These are phyloP conservation scores for Nephelium lappaceum DNA, from an alignment of 345 rosid species.

Conservation along the genomic window DNA sequence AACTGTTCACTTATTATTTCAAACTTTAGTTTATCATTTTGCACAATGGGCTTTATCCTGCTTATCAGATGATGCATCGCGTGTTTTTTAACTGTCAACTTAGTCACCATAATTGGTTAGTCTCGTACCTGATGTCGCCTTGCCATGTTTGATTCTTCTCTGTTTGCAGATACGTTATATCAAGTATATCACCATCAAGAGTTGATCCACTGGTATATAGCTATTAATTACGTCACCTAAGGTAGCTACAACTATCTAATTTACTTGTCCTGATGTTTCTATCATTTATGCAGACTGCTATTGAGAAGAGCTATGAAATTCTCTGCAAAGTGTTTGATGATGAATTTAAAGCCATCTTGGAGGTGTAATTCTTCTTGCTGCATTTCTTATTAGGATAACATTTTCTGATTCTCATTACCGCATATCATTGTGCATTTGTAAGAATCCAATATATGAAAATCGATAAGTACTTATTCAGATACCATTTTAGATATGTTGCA, in stretches of 20 bases:
- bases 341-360: slow-evolving; percentile 64
- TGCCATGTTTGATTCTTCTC: background rate
- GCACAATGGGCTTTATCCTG: background rate
- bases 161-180: slow-evolving; percentile 65
- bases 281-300: slow-evolving; percentile 42
- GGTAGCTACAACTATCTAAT: background rate
- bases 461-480: background rate
- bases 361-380: slow-evolving; percentile 42
- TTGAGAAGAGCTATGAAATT: slow-evolving; percentile 69
- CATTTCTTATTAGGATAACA: background rate
- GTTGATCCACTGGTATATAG: slow-evolving; percentile 59
- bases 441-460: background rate
- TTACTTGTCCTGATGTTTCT: slow-evolving; percentile 8
- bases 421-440: background rate
- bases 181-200: slow-evolving; percentile 85
- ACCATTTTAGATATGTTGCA: background rate
- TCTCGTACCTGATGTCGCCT: background rate
- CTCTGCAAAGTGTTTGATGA: slow-evolving; percentile 83
- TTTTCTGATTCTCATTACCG: background rate
- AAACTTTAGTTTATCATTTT: background rate
- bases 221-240: background rate
- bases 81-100: background rate
- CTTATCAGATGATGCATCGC: background rate
- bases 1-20: background rate
- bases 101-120: background rate